phyloP scores from a whole-genome alignment of 2,329 filamentous ascomycete species.

The Emmonsia crescens region DNA sequence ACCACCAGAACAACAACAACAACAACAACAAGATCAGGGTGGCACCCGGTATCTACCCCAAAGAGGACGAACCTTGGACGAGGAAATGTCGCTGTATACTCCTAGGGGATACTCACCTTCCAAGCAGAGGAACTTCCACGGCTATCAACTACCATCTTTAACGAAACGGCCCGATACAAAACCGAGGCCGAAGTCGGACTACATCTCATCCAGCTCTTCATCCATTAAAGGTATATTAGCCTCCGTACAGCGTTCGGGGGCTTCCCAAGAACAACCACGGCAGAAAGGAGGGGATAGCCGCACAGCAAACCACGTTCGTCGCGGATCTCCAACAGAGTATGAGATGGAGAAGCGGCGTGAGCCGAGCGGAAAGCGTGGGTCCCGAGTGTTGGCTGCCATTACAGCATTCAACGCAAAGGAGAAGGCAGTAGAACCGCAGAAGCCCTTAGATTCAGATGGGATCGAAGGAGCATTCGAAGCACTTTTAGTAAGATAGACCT shows the following conservation, averaged over 20 bases:
- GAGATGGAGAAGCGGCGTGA: slow-evolving; percentile 13
- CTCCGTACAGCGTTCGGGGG: slow-evolving; percentile 14
- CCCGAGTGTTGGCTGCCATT: slow-evolving; percentile 54
- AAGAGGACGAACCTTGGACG: slow-evolving; percentile 36
- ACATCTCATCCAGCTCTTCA: slow-evolving; percentile 32
- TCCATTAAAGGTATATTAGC: slow-evolving; percentile 28
- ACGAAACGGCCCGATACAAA: slow-evolving; percentile 30
- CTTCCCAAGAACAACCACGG: slow-evolving; percentile 14
- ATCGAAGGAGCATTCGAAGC: slow-evolving; percentile 54
- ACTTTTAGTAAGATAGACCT: slow-evolving; percentile 45
- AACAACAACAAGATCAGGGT: slow-evolving; percentile 16
- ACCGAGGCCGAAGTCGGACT: slow-evolving; percentile 43
- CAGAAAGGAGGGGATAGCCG: slow-evolving; percentile 2
- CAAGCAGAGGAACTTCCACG: slow-evolving; percentile 52
- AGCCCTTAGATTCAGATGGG: slow-evolving; percentile 39
- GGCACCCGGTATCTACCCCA: slow-evolving; percentile 35
- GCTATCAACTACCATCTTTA: slow-evolving; percentile 39
- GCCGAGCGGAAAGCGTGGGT: slow-evolving; percentile 37
- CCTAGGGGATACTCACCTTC: slow-evolving; percentile 49
- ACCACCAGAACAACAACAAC: neutral
- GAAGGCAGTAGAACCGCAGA: slow-evolving; percentile 35
- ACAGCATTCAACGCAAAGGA: slow-evolving; percentile 49
- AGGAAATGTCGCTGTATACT: slow-evolving; percentile 49
- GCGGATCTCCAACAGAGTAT: neutral
- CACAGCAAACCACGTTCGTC: neutral